Conservation (phyloP, 2,329 filamentous ascomycete species). For the Thyridium curvatum region DNA sequence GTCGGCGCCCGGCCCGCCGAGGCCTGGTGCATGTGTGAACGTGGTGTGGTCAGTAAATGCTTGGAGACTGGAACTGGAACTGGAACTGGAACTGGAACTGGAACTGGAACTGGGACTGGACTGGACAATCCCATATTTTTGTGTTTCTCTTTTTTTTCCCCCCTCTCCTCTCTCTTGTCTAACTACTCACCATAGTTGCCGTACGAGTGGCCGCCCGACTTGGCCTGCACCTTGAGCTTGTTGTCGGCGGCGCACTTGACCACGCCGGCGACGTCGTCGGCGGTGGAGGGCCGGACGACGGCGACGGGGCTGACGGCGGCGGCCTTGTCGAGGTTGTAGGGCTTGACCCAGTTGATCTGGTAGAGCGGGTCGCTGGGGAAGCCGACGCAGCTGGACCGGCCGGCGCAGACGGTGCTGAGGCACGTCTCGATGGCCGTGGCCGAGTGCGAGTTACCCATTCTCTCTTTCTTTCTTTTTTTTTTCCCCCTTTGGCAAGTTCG, state of each 20-base stretch:
- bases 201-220: constrained; percentile 60
- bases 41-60: no score
- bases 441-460: constrained; percentile 32
- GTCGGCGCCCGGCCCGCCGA: constrained; percentile 44
- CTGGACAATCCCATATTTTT: no score
- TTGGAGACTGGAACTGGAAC: no score
- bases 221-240: constrained; percentile 51
- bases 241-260: constrained; percentile 48
- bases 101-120: no score
- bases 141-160: no score
- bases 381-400: constrained; percentile 37
- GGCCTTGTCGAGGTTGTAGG: constrained; percentile 41
- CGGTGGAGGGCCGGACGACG: constrained; percentile 47
- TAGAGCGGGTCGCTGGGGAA: constrained; percentile 37
- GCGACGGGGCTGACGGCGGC: constrained; percentile 43
- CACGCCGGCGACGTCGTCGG: constrained; percentile 48
- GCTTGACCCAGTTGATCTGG: constrained; percentile 41
- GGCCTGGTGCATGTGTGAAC: no score
- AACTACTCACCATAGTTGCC: constrained; percentile 26
- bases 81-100: no score
- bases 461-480: no score
- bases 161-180: no score
- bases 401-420: constrained; percentile 38
- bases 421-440: constrained; percentile 36
- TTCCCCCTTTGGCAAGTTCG: no score